Evolutionary conservation across 2,329 filamentous ascomycete genomes (phyloP).

Genomic region (Emergomyces africanus): DNA sequence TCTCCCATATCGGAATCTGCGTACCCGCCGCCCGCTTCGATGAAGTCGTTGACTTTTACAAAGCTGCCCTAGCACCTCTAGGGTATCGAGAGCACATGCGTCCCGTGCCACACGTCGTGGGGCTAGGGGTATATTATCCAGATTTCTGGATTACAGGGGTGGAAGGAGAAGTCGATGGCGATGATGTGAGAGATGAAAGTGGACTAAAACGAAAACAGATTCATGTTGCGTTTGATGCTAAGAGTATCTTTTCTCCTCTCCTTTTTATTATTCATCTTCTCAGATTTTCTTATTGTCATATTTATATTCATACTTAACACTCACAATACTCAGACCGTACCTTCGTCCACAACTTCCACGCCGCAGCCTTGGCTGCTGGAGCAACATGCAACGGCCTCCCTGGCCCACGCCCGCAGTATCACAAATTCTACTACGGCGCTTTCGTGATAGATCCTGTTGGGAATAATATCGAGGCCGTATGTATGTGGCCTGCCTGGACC

Average conservation of each 20-base stretch:
- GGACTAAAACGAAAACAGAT: conserved; percentile 3
- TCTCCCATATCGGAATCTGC: conserved; percentile 17
- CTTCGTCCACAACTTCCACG: conserved; percentile 35
- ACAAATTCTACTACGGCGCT: conserved; percentile 37
- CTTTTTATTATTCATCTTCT: neutral
- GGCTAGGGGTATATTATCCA: conserved; percentile 17
- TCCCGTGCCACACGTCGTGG: conserved; percentile 16
- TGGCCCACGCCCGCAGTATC: conserved; percentile 33
- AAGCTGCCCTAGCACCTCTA: conserved; percentile 17
- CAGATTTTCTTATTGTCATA: neutral
- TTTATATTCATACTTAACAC: neutral
- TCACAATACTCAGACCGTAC: conserved; percentile 21
- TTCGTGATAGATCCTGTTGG: conserved; percentile 40
- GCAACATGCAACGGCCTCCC: conserved; percentile 39
- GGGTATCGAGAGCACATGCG: conserved; percentile 19
- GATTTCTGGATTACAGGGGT: conserved; percentile 20
- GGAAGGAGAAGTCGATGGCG: conserved; percentile 3
- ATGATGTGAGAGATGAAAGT: conserved; percentile 1
- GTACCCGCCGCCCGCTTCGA: conserved; percentile 19
- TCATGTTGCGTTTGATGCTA: conserved; percentile 17
- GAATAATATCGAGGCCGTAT: conserved; percentile 41
- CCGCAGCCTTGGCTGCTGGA: conserved; percentile 32
- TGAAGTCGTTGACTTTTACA: conserved; percentile 18
- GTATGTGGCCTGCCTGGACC: conserved; percentile 10
- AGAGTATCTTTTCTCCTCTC: conserved; percentile 10